Base-by-base conservation (phyloP, 2,329 filamentous ascomycete genomes). In the Atkinsonella texensis region DNA sequence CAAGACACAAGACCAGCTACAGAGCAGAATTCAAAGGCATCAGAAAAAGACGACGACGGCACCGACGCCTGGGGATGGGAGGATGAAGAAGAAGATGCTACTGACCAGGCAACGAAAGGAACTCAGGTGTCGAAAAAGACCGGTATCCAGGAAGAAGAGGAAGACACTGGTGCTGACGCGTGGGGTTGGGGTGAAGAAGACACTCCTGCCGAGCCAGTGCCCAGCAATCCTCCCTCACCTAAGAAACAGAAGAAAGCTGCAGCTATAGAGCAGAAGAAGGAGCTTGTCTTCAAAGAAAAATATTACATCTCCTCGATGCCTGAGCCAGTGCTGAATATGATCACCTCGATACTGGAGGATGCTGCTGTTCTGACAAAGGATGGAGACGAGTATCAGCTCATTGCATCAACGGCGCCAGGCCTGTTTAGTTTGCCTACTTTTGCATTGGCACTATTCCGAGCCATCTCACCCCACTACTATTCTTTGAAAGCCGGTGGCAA, bases 221-320 rank as follows among this genome's bases (percentile, higher is more conserved):
- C 54, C 12, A 39, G 52, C 8, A 50, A 54, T 12, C 52, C 58
- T 9, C 52, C 49, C 18, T 44, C 41, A 20, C 49, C 12, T 20
- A 55, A 54, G 15, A 57, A 48, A 6, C 59, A 41, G 35, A 54
- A 53, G 35, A 50, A 49, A 39, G 56, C 60, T 33, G 43, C 59
- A 7, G 59, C 66, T 32, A 50, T 55, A 4, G 54, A 73, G 42
- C 53, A 61, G 48, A 71, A 74, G 9, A 74, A 81, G 51, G 85
- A 93, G 62, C 70, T 97, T 53, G 85, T 87, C 0, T 70, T 97
- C 44, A 85, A 77, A 55, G 93, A 98, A 68, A 86, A 79, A 1
- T 98, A 95, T 65, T 87, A 83, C 53, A 86, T 95, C 49, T 96
- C 91, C 0, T 85, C 86, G 2, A 85, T 96, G 65, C 91, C 93